Conservation (phyloP, 352 stramenopile species). For the Phytopythium sindhum region DNA sequence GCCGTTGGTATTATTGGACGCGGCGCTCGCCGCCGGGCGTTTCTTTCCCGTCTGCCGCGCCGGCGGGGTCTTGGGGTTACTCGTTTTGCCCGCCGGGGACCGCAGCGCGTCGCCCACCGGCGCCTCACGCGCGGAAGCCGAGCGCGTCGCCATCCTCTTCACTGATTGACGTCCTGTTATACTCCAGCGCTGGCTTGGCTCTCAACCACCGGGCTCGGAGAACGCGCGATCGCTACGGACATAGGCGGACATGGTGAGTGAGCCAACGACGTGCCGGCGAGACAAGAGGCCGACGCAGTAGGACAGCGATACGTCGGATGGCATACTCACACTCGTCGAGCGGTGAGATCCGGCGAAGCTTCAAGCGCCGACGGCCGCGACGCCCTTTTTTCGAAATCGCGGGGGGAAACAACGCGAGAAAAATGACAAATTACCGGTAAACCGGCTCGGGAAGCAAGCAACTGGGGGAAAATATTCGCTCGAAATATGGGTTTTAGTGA, state of each 20-base stretch:
- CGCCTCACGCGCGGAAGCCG: constrained; percentile 19
- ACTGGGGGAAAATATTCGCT: neutral
- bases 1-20: constrained; percentile 4
- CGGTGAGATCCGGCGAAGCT: neutral
- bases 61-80: constrained; percentile 42
- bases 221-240: neutral
- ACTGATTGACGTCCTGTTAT: too few relatives aligned
- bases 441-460: neutral
- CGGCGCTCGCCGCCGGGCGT: constrained; percentile 14
- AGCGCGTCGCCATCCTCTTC: constrained; percentile 20
- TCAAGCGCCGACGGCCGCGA: neutral
- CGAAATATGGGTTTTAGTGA: constrained; percentile 5
- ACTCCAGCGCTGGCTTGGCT: neutral
- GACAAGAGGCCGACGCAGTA: neutral
- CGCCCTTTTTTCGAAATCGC: neutral
- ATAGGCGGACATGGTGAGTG: neutral
- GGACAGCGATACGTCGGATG: neutral
- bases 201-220: neutral
- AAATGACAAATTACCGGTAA: constrained; percentile 10
- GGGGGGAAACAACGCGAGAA: neutral
- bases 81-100: constrained; percentile 31
- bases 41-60: constrained; percentile 42
- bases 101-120: constrained; percentile 22
- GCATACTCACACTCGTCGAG: neutral
- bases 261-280: neutral